Evolutionary conservation across 495 filamentous ascomycete genomes (phyloP), one percentile per base, ranked within the genome.

Genomic region (Podospora fimiseda): DNA sequence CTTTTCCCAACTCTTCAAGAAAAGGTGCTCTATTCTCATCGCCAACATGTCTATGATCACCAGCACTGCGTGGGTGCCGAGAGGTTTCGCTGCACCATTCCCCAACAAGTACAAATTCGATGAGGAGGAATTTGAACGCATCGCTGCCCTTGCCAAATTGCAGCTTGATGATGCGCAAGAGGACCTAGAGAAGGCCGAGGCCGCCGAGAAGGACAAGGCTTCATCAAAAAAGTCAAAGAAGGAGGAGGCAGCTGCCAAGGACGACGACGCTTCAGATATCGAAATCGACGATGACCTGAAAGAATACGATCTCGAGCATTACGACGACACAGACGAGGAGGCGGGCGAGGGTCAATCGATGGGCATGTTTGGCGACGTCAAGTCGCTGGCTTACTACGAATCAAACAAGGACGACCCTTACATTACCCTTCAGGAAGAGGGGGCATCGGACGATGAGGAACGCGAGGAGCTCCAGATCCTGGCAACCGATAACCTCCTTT

Each of bases 281-380:
- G 70, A 74, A 42, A 57, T 74, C 11, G 80, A 88, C 58, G 88
- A 91, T 59, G 89, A 95, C 65, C 77, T 99, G 9, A 91, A 89
- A 66, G 90, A 97, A 68, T 97, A 96, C 66, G 82, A 99, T 63
- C 74, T 99, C 42, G 94, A 97, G 52, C 84, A 95, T 66, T 99
- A 97, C 63, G 89, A 94, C 55, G 86, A 86, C 59, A 86, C 92
- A 48, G 84, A 86, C 22, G 79, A 84, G 9, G 80, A 84, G 15
- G 71, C 82, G 33, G 74, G 63, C 43, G 82, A 77, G 39, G 81
- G 76, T 21, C 75, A 86, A 64, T 76, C 83, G 43, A 85, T 90
- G 79, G 86, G 84, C 57, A 94, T 95, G 84, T 96, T 99, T 67
- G 92, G 91, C 52, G 95, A 95, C 57, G 83, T 95, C 59, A 90